phyloP scores from a whole-genome alignment of 2,329 filamentous ascomycete genomes.

The Cercospora zeina region DNA sequence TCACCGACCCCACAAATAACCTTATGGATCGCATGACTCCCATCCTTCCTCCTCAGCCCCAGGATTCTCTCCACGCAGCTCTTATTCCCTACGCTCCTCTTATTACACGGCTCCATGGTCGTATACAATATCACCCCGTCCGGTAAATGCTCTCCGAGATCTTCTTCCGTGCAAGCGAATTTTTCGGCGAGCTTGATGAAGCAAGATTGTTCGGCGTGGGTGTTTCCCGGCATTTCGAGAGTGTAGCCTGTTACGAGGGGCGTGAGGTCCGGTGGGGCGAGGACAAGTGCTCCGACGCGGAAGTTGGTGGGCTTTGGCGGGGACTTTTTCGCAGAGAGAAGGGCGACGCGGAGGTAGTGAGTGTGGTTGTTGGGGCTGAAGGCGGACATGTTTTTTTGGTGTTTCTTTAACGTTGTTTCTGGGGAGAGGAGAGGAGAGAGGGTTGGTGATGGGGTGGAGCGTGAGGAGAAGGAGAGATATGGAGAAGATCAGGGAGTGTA shows the following conservation, averaged over 20 bases:
- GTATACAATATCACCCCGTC: constrained; percentile 72
- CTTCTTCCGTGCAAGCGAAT: constrained; percentile 52
- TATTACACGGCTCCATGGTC: constrained; percentile 83
- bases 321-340: constrained; percentile 74
- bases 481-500: background rate
- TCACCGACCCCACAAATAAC: constrained; percentile 89
- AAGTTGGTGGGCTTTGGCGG: constrained; percentile 89
- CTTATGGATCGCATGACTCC: constrained; percentile 63
- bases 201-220: constrained; percentile 93
- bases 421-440: background rate
- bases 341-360: constrained; percentile 67
- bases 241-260: constrained; percentile 77
- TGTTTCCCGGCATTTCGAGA: constrained; percentile 86
- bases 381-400: constrained; percentile 15
- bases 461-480: background rate
- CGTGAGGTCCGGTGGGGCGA: constrained; percentile 50
- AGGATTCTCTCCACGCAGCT: constrained; percentile 80
- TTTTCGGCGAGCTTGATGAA: constrained; percentile 65
- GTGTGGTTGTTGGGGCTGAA: constrained; percentile 22
- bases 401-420: background rate
- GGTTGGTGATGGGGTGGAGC: background rate
- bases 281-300: constrained; percentile 85
- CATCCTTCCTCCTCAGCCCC: constrained; percentile 44
- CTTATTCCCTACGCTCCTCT: constrained; percentile 70
- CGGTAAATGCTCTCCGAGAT: constrained; percentile 55